Base-by-base conservation (phyloP, 2,329 filamentous ascomycete genomes). In the Zarea fungicola region DNA sequence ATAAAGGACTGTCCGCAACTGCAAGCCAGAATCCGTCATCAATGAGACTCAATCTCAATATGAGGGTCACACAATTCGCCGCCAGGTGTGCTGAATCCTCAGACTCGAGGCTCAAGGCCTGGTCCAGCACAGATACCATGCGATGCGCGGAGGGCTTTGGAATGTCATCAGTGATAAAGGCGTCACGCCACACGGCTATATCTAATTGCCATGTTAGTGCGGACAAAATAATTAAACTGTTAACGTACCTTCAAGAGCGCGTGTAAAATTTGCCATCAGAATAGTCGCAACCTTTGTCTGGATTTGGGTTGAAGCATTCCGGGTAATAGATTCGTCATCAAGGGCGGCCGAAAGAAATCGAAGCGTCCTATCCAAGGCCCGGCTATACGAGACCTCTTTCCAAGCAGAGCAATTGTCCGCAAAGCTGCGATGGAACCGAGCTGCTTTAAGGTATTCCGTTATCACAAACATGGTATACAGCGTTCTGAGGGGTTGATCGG, bases 381-480 rank as follows among this genome's bases (percentile, higher is more conserved):
- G 6, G 18, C 36, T 14, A 22, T 29, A 49, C 13, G 31, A 35
- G 42, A 37, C 26, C 26, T 7, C 2, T 31, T 21, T n/a, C 32
- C 47, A 19, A 50, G 51, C 35, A 51, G 49, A 26, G 51, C 34
- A 10, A 19, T 42, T 21, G 40, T 28, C 18, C 16, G 23, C 40
- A 34, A 4, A 19, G 1, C 10, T 13, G 19, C 5, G 25, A 2
- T 18, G 34, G 6, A 29, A 28, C 23, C 9, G 16, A 53, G 66
- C 55, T 8, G 58, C 66, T 22, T 72, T 68, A 32, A 89, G 72
- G 60, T 83, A 85, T 48, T 81, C 76, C 19, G 74, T 70, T 32
- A 95, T 71, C 1, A 83, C 80, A 59, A 85, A 77, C 1, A 89
- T 67, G 3, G 85, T 84, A 61, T 91, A 95, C 1, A 90, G 72